phyloP scores from a whole-genome alignment of 2,329 filamentous ascomycete genomes.

The Monilinia laxa region DNA sequence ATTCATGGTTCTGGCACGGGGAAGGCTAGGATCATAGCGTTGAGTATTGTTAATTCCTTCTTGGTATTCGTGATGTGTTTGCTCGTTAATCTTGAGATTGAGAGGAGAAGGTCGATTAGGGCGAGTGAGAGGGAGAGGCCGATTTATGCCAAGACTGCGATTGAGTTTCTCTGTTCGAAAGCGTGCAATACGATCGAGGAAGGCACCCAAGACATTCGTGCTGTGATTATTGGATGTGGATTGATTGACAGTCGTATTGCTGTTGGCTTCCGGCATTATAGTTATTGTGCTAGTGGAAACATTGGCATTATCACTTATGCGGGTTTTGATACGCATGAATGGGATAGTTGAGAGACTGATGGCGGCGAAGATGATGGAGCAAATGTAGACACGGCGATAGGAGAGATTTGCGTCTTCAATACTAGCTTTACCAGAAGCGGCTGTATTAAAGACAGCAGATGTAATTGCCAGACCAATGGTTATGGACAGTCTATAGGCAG shows the following conservation, averaged over 20 bases:
- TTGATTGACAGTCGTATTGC: not conserved
- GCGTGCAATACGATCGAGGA: not conserved
- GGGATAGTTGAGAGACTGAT: conserved; percentile 49
- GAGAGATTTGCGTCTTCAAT: conserved; percentile 49
- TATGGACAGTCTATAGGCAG: conserved; percentile 49
- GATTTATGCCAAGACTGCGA: not conserved
- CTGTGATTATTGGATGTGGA: not conserved
- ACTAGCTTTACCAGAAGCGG: not conserved
- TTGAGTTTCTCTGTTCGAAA: not conserved
- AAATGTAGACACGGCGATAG: conserved; percentile 54
- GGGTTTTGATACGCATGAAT: conserved; percentile 52
- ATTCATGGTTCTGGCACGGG: conserved; percentile 8
- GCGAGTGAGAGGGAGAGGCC: not conserved
- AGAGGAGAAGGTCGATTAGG: not conserved
- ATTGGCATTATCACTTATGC: not conserved
- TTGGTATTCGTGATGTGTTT: conserved; percentile 20
- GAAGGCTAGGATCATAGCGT: conserved; percentile 3
- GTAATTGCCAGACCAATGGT: conserved; percentile 61
- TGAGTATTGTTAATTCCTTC: not conserved
- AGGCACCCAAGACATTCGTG: not conserved
- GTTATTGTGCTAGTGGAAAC: not conserved
- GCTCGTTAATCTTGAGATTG: not conserved
- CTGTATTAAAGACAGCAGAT: conserved; percentile 53
- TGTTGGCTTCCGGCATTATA: not conserved
- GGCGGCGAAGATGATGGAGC: conserved; percentile 47